These are phyloP conservation scores for Fusarium incarnatum DNA, from an alignment of 2,329 filamentous ascomycete species.

Conservation along the genomic window DNA sequence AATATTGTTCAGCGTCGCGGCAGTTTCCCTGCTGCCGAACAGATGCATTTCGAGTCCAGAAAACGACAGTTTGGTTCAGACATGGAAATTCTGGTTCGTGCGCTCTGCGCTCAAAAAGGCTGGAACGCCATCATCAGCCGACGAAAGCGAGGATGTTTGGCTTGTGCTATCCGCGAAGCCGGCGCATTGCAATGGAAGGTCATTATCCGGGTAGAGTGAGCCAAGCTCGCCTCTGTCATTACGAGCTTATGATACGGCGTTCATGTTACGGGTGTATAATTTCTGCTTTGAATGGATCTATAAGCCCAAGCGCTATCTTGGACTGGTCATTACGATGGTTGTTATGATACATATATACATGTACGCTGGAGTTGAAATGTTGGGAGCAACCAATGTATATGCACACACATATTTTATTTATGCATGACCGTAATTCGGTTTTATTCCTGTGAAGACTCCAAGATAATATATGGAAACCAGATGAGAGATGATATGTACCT, in stretches of 20 bases:
- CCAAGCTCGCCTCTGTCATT: background rate
- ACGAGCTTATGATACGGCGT: constrained; percentile 27
- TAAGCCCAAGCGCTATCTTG: constrained; percentile 5
- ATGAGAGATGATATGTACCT: background rate
- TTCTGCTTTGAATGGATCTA: background rate
- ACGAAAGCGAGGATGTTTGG: constrained; percentile 74
- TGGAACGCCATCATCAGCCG: constrained; percentile 80
- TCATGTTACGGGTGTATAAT: constrained; percentile 11
- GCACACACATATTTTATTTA: constrained; percentile 2
- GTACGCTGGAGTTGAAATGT: constrained; percentile 13
- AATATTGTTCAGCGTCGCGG: constrained; percentile 51
- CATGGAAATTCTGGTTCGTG: constrained; percentile 76
- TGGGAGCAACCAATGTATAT: constrained; percentile 17
- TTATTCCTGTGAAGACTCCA: background rate
- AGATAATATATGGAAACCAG: background rate
- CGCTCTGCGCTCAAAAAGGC: constrained; percentile 78
- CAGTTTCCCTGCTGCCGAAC: constrained; percentile 58
- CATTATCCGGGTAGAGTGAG: constrained; percentile 69
- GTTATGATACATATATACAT: constrained; percentile 5
- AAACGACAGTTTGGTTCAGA: constrained; percentile 71
- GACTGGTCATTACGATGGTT: constrained; percentile 4
- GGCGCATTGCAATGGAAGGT: constrained; percentile 76
- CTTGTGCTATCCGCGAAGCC: constrained; percentile 80
- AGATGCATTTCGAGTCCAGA: constrained; percentile 68
- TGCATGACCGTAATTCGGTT: background rate